Evolutionary conservation across 177 flowering plant species (phyloP).

Genomic region (Vitis hybrid): DNA sequence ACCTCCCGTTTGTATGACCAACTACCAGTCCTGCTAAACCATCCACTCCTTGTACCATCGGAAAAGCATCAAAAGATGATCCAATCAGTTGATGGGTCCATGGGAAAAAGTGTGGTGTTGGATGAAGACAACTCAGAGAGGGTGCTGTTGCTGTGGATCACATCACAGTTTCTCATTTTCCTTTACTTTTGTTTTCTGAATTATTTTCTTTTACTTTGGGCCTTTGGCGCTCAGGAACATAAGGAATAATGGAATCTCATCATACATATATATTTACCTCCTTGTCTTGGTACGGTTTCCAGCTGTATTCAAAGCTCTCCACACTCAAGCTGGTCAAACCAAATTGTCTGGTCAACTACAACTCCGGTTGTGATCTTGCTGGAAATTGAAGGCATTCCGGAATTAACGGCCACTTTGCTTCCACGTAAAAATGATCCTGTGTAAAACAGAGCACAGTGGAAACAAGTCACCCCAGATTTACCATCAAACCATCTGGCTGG

Average conservation of each 20-base stretch:
- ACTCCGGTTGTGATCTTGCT: slow-evolving; percentile 42
- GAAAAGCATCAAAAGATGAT: no score
- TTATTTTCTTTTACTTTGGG: slow-evolving; percentile 19
- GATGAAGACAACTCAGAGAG: slow-evolving; percentile 5
- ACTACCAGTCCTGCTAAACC: neutral
- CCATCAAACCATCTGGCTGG: neutral
- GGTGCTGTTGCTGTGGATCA: slow-evolving; percentile 8
- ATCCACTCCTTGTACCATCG: neutral
- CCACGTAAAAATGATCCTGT: slow-evolving; percentile 5
- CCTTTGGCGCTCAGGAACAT: slow-evolving; percentile 32
- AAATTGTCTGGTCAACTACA: slow-evolving; percentile 24
- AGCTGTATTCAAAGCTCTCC: slow-evolving; percentile 37
- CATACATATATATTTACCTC: slow-evolving; percentile 35
- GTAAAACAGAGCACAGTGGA: neutral
- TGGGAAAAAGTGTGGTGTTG: slow-evolving; percentile 7
- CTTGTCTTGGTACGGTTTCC: slow-evolving; percentile 62
- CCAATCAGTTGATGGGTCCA: neutral
- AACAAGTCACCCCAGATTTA: no score
- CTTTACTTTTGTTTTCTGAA: slow-evolving; percentile 1
- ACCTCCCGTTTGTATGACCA: no score
- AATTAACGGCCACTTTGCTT: slow-evolving; percentile 25
- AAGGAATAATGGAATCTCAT: slow-evolving; percentile 66
- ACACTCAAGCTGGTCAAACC: slow-evolving; percentile 30
- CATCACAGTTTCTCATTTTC: neutral
- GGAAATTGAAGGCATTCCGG: slow-evolving; percentile 27